Evolutionary conservation across 225 moss, liverwort and hornwort species (phyloP), one percentile per base, ranked within the genome.

Genomic region (Straminergon stramineum): DNA sequence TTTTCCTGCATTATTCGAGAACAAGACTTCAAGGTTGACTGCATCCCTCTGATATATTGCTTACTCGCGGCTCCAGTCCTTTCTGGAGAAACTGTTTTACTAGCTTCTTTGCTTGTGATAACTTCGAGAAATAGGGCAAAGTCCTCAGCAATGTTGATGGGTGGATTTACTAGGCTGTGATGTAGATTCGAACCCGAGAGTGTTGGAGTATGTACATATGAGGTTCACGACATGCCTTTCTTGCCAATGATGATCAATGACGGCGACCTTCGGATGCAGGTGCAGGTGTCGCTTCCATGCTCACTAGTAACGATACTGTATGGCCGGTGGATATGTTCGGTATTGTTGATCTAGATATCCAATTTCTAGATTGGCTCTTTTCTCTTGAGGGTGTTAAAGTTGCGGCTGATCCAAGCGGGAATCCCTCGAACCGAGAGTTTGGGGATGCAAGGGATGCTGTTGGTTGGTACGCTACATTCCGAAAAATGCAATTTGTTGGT

Each of bases 331-430:
- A 92, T 87, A 92, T 92, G 87, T 96, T 97, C 84, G 95, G 95
- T 69, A 89, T 93, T 82, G 91, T 99, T 86, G 96, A 99, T 86
- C 79, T 99, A 63, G 99, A 99, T 90, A 88, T 99, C 84, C 99
- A 99, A 93, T 94, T 99, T 84, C 95, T 92, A 85, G 99, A 99
- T 92, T 99, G 99, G 99, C 94, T 99, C 41, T 97, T 97, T 80
- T 95, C 97, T 73, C 92, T 99, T 28, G 96, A 97, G 91, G 99
- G 96, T 39, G 92, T 95, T 73, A 91, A 95, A 87, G 89, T 93
- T 82, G 90, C 88, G 65, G 61, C 91, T 79, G 93, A 91, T 75
- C 28, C 64, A 79, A 87, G 73, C 41, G 75, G 57, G 45, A 86
- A 71, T 71, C 73, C 85, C 17, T 75, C 75, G 74, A 89, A 89